Evolutionary conservation across 306 rosid genomes (phyloP).

Genomic region (Prunus davidiana): DNA sequence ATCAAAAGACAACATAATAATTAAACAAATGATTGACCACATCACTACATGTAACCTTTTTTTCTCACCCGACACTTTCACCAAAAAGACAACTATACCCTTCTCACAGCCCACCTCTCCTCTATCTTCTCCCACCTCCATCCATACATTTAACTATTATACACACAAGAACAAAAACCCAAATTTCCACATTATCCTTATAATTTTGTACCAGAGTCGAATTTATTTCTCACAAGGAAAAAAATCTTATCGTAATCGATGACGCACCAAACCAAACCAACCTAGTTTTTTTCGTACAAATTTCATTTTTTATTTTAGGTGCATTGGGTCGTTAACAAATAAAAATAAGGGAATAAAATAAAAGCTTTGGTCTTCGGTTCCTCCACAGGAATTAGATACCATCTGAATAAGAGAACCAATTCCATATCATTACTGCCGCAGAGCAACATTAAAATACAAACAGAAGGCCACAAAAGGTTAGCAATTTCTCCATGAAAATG

Average conservation of each 20-base stretch:
- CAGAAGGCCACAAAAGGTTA: not conserved
- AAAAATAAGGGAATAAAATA: not conserved
- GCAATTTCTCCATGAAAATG: not conserved
- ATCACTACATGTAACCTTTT: not conserved
- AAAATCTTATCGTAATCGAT: constrained; percentile 11
- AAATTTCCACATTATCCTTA: not conserved
- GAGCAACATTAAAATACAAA: not conserved
- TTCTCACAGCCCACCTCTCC: not conserved
- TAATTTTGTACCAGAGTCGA: too few species aligned
- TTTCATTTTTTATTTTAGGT: not conserved
- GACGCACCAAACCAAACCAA: not conserved
- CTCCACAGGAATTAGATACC: not conserved
- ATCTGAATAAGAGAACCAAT: not conserved
- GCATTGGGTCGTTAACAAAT: not conserved
- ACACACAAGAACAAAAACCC: not conserved
- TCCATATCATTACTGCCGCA: not conserved
- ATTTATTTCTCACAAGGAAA: not conserved
- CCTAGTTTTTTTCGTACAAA: too few species aligned
- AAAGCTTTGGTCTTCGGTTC: not conserved
- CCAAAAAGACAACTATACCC: not conserved
- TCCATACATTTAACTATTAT: not conserved
- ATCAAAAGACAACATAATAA: not conserved
- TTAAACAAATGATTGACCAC: not conserved
- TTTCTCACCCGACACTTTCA: not conserved
- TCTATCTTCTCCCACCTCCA: not conserved